phyloP scores from a whole-genome alignment of 352 stramenopile species.

The Pythium chondricola region DNA sequence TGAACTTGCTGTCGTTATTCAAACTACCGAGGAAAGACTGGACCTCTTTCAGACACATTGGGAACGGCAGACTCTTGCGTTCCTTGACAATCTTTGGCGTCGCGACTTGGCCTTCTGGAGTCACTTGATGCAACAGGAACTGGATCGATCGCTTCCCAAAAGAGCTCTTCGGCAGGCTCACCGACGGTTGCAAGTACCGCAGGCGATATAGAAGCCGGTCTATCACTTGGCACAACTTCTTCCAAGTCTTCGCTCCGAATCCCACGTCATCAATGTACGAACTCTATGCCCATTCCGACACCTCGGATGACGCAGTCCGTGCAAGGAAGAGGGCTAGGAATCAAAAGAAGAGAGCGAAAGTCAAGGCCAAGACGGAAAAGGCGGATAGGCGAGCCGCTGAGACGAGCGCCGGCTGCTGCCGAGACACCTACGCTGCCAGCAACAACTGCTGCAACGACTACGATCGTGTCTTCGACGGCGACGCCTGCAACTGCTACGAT shows the following conservation, averaged over 20 bases:
- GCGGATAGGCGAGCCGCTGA: no score
- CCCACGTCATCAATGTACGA: constrained; percentile 18
- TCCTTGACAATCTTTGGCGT: constrained; percentile 4
- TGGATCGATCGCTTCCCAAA: constrained; percentile 13
- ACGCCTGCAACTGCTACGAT: no score
- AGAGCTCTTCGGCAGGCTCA: constrained; percentile 12
- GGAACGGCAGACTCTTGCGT: neutral
- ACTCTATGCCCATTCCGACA: neutral
- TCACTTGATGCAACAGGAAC: constrained; percentile 15
- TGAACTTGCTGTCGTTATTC: constrained; percentile 18
- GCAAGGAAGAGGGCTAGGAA: constrained; percentile 5
- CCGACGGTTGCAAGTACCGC: constrained; percentile 12
- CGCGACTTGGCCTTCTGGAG: neutral
- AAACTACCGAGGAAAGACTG: constrained; percentile 17
- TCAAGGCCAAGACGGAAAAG: no score
- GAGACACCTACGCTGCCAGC: no score
- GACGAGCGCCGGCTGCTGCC: no score
- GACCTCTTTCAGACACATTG: constrained; percentile 6
- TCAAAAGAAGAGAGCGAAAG: no score
- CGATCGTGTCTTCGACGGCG: neutral
- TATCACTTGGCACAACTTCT: neutral
- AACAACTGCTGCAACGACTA: no score
- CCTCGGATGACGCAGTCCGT: neutral
- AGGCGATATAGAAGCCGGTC: constrained; percentile 10
- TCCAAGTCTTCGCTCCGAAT: neutral